A percentile compares a stretch with the other conserved stretches of the same genome.
These are phyloP conservation scores for Epichloe sibirici DNA, from an alignment of 2,329 filamentous ascomycete genomes.

Conservation along the genomic window DNA sequence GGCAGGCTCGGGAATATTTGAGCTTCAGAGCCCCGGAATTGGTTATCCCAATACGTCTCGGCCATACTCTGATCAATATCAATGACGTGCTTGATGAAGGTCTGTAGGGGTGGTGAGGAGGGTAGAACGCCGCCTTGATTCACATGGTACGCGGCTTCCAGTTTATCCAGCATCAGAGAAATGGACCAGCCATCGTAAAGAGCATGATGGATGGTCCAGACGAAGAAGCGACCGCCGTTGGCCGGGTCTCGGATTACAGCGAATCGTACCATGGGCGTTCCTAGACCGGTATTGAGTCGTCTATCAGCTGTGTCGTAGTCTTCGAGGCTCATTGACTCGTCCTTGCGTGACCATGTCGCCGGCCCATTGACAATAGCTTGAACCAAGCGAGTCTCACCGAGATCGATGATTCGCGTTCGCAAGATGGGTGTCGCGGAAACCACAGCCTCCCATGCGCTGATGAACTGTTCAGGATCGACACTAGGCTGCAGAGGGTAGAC, in stretches of 20 bases:
- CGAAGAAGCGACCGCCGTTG: neutral
- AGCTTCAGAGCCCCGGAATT: slow-evolving; percentile 11
- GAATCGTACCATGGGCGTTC: slow-evolving; percentile 2
- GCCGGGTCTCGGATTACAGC: slow-evolving; percentile 6
- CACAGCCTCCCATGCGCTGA: slow-evolving; percentile 26
- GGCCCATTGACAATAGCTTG: slow-evolving; percentile 16
- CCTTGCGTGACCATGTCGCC: slow-evolving; percentile 10
- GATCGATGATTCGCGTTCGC: slow-evolving; percentile 30
- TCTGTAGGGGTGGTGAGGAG: neutral
- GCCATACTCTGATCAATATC: neutral
- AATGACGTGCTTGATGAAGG: neutral
- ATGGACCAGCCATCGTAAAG: slow-evolving; percentile 42
- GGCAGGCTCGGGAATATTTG: slow-evolving; percentile 4
- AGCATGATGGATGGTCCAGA: slow-evolving; percentile 37
- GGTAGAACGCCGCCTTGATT: slow-evolving; percentile 9
- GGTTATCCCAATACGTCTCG: neutral
- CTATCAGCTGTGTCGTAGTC: slow-evolving; percentile 25
- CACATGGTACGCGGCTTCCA: slow-evolving; percentile 24
- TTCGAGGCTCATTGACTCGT: slow-evolving; percentile 7
- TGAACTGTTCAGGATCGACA: slow-evolving; percentile 16
- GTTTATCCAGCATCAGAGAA: slow-evolving; percentile 29
- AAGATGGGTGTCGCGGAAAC: slow-evolving; percentile 25
- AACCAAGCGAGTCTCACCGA: slow-evolving; percentile 25
- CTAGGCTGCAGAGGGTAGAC: slow-evolving; percentile 24
- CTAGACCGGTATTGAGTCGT: slow-evolving; percentile 28